Percentiles rank a stretch among this genome's conserved stretches.
Evolutionary conservation across 2,329 filamentous ascomycete species (phyloP).

Genomic region (Epichloe gansuensis): DNA sequence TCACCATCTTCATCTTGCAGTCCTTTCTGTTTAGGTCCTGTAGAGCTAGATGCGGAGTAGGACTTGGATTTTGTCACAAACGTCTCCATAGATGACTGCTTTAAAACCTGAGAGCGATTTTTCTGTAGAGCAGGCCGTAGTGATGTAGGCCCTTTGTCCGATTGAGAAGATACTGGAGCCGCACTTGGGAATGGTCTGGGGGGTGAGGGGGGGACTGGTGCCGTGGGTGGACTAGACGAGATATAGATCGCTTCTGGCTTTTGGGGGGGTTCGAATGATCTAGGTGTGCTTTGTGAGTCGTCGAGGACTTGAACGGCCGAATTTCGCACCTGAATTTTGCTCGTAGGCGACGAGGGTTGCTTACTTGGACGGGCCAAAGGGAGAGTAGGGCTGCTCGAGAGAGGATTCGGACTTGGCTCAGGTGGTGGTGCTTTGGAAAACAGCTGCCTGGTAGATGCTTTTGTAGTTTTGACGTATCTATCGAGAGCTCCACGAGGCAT

Average conservation of each 20-base stretch:
- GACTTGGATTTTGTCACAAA: slow-evolving; percentile 10
- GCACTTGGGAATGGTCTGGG: slow-evolving; percentile 4
- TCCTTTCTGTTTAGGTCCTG: not conserved
- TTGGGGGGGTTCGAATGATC: slow-evolving; percentile 15
- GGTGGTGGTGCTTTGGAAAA: not conserved
- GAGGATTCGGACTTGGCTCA: slow-evolving; percentile 4
- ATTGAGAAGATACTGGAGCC: slow-evolving; percentile 4
- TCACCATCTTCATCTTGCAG: not conserved
- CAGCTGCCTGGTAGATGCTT: slow-evolving; percentile 10
- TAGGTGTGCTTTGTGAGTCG: slow-evolving; percentile 31
- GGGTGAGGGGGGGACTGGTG: slow-evolving; percentile 13
- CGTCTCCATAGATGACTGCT: slow-evolving; percentile 22
- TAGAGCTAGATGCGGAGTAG: not conserved
- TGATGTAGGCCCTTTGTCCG: slow-evolving; percentile 12
- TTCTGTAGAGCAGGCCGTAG: slow-evolving; percentile 14
- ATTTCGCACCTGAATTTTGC: slow-evolving; percentile 11
- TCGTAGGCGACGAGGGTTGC: slow-evolving; percentile 17
- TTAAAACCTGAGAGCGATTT: slow-evolving; percentile 13
- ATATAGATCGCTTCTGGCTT: slow-evolving; percentile 29
- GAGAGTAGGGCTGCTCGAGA: not conserved
- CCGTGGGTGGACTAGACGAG: slow-evolving; percentile 28
- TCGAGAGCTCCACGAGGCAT: slow-evolving; percentile 24
- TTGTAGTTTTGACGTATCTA: slow-evolving; percentile 28
- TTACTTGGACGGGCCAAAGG: slow-evolving; percentile 19
- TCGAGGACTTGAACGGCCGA: slow-evolving; percentile 25